These are phyloP conservation scores for Cytospora mali DNA, from an alignment of 2,329 filamentous ascomycete species.

Conservation along the genomic window DNA sequence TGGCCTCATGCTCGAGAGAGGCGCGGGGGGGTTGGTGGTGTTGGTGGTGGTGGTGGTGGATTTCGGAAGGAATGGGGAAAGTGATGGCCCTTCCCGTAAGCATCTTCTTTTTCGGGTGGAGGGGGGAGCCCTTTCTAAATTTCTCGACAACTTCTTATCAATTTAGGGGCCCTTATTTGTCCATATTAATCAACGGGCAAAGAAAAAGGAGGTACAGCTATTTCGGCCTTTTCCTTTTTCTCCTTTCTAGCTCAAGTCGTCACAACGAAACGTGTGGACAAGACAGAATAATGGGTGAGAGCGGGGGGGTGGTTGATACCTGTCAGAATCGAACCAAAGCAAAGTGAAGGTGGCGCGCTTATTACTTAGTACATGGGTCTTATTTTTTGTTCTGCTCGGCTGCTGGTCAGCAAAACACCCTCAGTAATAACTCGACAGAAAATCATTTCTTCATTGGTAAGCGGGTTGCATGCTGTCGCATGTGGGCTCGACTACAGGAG, in stretches of 20 bases:
- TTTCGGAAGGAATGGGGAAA: background rate
- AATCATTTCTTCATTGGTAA: constrained; percentile 20
- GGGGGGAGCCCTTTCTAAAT: background rate
- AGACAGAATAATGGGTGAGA: background rate
- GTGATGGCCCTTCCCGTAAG: constrained; percentile 16
- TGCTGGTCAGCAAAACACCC: background rate
- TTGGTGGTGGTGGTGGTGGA: constrained; percentile 8
- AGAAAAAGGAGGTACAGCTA: background rate
- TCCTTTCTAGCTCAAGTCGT: background rate
- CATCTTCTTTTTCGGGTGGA: constrained; percentile 6
- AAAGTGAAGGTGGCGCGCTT: background rate
- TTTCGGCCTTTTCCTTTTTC: too few species aligned
- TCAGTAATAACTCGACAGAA: background rate
- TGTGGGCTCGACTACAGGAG: constrained; percentile 16
- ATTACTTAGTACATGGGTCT: background rate
- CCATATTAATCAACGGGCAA: background rate
- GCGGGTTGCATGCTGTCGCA: constrained; percentile 6
- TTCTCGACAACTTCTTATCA: background rate
- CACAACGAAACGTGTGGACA: background rate
- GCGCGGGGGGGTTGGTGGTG: constrained; percentile 12
- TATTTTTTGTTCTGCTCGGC: background rate
- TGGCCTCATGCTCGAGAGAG: constrained; percentile 19
- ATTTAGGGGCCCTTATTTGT: background rate
- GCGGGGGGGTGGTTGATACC: background rate
- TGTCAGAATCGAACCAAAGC: background rate